Percentiles rank a stretch among this genome's conserved stretches.
These are phyloP conservation scores for Hericium alpestre DNA, from an alignment of 768 basidiomycete genomes.

Conservation along the genomic window DNA sequence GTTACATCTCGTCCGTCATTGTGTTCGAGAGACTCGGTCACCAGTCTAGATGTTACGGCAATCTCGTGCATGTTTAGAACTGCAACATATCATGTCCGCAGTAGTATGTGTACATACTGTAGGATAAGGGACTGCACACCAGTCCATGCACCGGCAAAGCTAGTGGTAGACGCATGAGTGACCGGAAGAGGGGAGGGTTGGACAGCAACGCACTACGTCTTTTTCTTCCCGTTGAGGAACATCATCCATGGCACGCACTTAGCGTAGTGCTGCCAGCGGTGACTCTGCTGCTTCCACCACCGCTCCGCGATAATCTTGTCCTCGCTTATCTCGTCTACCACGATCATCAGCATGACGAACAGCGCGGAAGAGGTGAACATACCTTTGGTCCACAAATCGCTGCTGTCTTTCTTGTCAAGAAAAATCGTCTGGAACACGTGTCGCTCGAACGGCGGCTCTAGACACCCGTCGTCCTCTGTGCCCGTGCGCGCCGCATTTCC, in stretches of 20 bases:
- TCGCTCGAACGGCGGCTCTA: constrained; percentile 23
- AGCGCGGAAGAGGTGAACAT: background rate
- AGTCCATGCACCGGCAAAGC: constrained; percentile 24
- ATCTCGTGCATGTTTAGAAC: constrained; percentile 28
- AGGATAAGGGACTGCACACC: constrained; percentile 13
- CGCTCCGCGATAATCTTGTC: constrained; percentile 32
- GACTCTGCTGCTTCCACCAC: constrained; percentile 46
- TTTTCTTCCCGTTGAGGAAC: constrained; percentile 27
- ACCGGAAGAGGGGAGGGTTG: background rate
- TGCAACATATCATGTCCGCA: background rate
- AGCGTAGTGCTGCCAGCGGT: constrained; percentile 38
- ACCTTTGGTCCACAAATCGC: constrained; percentile 27
- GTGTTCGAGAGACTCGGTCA: no score
- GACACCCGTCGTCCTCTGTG: background rate
- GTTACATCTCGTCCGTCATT: no score
- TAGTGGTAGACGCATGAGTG: background rate
- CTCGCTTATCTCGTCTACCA: constrained; percentile 26
- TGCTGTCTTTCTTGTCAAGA: constrained; percentile 30
- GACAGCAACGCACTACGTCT: constrained; percentile 17
- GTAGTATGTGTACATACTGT: background rate
- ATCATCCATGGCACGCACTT: constrained; percentile 29
- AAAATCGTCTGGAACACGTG: constrained; percentile 46
- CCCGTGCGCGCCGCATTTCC: constrained; percentile 5
- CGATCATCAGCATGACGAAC: background rate
- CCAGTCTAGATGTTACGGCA: no score